These are phyloP conservation scores for Aspergillus taichungensis DNA, from an alignment of 495 filamentous ascomycete genomes.

Conservation along the genomic window DNA sequence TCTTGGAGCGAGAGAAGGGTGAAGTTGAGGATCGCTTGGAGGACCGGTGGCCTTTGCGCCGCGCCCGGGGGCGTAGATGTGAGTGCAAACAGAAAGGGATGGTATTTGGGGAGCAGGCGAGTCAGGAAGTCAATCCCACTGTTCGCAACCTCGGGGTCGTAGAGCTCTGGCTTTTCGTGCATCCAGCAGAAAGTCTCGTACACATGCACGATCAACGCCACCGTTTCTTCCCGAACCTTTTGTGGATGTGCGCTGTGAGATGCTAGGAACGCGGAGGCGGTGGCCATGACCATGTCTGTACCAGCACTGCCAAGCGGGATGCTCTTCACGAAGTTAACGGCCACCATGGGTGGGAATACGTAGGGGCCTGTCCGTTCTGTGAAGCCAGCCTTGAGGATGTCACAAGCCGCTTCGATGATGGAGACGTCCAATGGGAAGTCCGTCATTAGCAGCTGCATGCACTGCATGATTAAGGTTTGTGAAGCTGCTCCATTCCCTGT, in stretches of 20 bases:
- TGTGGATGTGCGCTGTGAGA: conserved; percentile 50
- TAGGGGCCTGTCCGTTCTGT: conserved; percentile 70
- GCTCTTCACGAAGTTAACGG: conserved; percentile 61
- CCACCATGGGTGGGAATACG: conserved; percentile 61
- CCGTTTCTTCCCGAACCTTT: conserved; percentile 39
- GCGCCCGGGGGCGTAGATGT: conserved; percentile 13
- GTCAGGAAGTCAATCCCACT: conserved; percentile 65
- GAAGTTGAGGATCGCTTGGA: conserved; percentile 70
- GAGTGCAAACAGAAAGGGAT: conserved; percentile 30
- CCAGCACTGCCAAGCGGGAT: conserved; percentile 56
- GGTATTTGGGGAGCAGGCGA: conserved; percentile 57
- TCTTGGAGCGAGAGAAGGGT: conserved; percentile 61
- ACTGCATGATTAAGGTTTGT: conserved; percentile 51
- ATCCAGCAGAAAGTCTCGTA: conserved; percentile 55
- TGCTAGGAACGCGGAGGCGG: conserved; percentile 64
- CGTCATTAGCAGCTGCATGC: conserved; percentile 37
- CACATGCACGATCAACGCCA: conserved; percentile 53
- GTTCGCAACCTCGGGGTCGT: conserved; percentile 74
- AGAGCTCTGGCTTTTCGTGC: conserved; percentile 39
- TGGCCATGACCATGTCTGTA: conserved; percentile 65
- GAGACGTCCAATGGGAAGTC: conserved; percentile 54
- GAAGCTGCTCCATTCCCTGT: conserved; percentile 41
- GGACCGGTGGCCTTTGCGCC: conserved; percentile 22
- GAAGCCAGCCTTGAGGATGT: conserved; percentile 68
- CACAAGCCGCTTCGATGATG: conserved; percentile 67